Percentiles rank a stretch among this genome's conserved stretches.
Conservation (phyloP, 2,329 filamentous ascomycete genomes). For the Kalmusia sp. region DNA sequence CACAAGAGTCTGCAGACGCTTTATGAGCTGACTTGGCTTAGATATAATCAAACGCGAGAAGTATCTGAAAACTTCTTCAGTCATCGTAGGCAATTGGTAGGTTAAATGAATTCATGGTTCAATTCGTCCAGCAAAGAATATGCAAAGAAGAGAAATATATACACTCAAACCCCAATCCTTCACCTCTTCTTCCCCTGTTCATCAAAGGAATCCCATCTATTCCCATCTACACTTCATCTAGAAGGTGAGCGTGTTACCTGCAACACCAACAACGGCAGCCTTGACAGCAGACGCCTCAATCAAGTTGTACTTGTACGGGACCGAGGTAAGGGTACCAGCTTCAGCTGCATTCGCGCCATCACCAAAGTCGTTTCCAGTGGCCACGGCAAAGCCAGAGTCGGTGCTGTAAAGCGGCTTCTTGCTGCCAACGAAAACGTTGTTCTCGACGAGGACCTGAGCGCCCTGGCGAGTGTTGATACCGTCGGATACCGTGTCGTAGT, state of each 20-base stretch:
- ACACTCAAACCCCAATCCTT: slow-evolving; percentile 1
- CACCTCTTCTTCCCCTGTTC: not conserved
- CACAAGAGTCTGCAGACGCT: no score
- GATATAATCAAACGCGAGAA: not conserved
- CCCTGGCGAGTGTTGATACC: slow-evolving; percentile 53
- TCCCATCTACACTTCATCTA: slow-evolving; percentile 16
- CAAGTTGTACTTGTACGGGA: slow-evolving; percentile 44
- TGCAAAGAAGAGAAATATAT: slow-evolving; percentile 4
- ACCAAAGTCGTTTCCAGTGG: slow-evolving; percentile 50
- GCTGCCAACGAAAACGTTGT: slow-evolving; percentile 44
- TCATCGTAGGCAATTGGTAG: no score
- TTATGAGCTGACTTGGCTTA: no score
- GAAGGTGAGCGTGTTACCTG: slow-evolving; percentile 49
- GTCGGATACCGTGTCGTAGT: slow-evolving; percentile 47
- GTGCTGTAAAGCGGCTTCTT: slow-evolving; percentile 45
- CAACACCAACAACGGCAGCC: slow-evolving; percentile 48
- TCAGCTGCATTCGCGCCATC: slow-evolving; percentile 37
- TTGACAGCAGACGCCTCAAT: slow-evolving; percentile 45
- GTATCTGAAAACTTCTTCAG: not conserved
- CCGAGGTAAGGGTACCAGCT: slow-evolving; percentile 39
- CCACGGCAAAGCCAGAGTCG: slow-evolving; percentile 46
- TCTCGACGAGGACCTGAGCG: slow-evolving; percentile 53
- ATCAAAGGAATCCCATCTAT: not conserved
- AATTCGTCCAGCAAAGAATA: slow-evolving; percentile 5
- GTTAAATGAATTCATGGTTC: no score